These are phyloP conservation scores for Lodderomyces metapsilosis DNA, from an alignment of 1,139 yeast species.

Conservation along the genomic window DNA sequence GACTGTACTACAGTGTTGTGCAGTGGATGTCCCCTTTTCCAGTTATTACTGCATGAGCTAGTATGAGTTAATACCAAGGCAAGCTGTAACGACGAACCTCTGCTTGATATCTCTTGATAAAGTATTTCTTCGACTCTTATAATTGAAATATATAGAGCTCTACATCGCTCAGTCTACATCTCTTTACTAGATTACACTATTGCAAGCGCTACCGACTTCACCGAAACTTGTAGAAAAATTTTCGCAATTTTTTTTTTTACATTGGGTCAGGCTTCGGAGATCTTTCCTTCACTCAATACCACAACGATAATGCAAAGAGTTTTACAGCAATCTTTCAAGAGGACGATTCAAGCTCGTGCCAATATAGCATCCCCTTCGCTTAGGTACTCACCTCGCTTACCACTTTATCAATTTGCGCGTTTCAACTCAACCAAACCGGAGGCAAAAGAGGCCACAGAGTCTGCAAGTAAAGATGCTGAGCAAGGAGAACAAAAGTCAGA, in stretches of 20 bases:
- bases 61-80: too few species aligned
- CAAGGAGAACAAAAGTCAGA: constrained; percentile 7
- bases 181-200: too few species aligned
- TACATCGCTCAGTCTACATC: too few species aligned
- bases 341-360: constrained; percentile 23
- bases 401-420: constrained; percentile 16
- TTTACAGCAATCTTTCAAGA: constrained; percentile 24
- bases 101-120: too few species aligned
- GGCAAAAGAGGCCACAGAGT: constrained; percentile 10
- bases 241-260: constrained; percentile 1
- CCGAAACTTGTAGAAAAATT: constrained; percentile 1
- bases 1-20: too few species aligned
- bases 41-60: too few species aligned
- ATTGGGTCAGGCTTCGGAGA: neutral
- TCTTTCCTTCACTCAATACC: too few species aligned
- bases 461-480: constrained; percentile 8
- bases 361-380: constrained; percentile 11
- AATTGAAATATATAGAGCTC: too few species aligned
- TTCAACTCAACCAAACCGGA: constrained; percentile 23
- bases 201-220: neutral
- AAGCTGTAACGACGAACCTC: too few species aligned
- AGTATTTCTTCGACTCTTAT: too few species aligned
- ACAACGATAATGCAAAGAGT: constrained; percentile 33
- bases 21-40: too few species aligned
- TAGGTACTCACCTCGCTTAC: constrained; percentile 14